Percentiles rank a stretch among this genome's conserved stretches.
Evolutionary conservation across 1,284 basidiomycete species (phyloP).

Genomic region (Cryptococcus floricola): DNA sequence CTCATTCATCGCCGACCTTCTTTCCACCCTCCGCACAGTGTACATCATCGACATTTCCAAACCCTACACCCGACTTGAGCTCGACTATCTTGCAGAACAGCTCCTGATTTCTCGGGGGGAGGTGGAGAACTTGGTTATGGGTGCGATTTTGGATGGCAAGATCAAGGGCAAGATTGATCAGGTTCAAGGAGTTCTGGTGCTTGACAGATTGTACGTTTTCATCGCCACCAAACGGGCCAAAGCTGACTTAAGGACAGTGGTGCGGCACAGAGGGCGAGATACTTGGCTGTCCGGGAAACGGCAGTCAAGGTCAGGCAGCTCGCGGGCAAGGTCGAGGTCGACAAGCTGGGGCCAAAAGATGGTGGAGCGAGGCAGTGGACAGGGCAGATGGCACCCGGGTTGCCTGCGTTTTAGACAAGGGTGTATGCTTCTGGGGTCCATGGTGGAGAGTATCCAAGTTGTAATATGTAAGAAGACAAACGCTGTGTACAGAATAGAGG

Average conservation of each 20-base stretch:
- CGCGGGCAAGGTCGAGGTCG: slow-evolving; percentile 22
- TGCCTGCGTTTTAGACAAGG: no score
- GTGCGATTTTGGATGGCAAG: slow-evolving; percentile 89
- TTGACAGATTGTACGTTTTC: slow-evolving; percentile 68
- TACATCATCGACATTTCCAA: slow-evolving; percentile 97
- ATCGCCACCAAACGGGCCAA: not conserved
- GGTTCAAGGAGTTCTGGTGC: slow-evolving; percentile 82
- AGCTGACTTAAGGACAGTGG: slow-evolving; percentile 55
- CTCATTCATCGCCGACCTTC: slow-evolving; percentile 88
- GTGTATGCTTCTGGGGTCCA: no score
- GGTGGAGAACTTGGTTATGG: slow-evolving; percentile 88
- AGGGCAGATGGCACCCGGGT: slow-evolving; percentile 1
- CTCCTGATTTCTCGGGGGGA: slow-evolving; percentile 81
- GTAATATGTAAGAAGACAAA: not conserved
- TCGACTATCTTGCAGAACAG: slow-evolving; percentile 91
- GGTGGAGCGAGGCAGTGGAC: slow-evolving; percentile 8
- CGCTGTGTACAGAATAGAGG: not conserved
- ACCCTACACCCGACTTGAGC: slow-evolving; percentile 88
- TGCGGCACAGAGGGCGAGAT: slow-evolving; percentile 75
- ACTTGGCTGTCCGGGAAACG: slow-evolving; percentile 76
- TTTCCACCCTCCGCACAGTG: slow-evolving; percentile 83
- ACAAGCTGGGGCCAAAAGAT: slow-evolving; percentile 28
- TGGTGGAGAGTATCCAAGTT: not conserved
- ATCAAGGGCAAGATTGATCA: slow-evolving; percentile 95
- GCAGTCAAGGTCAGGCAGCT: slow-evolving; percentile 58